phyloP scores from a whole-genome alignment of 805 yeast species.

The Metschnikowia similis region DNA sequence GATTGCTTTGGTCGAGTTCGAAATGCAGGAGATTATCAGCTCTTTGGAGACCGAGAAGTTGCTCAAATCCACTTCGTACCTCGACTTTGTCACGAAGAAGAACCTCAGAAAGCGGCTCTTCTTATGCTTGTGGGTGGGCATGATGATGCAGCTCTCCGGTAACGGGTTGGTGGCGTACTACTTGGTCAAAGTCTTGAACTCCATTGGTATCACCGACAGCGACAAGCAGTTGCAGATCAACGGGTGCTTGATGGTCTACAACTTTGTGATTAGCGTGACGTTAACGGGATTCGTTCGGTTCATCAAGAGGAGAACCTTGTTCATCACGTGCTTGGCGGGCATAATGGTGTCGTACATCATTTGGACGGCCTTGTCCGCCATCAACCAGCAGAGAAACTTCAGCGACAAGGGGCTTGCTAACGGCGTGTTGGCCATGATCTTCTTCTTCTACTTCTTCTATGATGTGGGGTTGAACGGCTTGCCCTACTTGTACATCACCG shows the following conservation, averaged over 20 bases:
- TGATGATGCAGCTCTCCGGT: constrained; percentile 46
- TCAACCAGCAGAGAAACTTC: constrained; percentile 39
- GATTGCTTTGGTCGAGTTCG: constrained; percentile 18
- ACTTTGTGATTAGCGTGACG: constrained; percentile 29
- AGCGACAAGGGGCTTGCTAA: constrained; percentile 37
- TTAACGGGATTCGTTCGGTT: constrained; percentile 19
- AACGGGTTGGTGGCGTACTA: constrained; percentile 51
- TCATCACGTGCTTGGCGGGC: constrained; percentile 29
- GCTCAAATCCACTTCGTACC: constrained; percentile 28
- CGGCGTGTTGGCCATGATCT: constrained; percentile 50
- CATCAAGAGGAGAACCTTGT: constrained; percentile 35
- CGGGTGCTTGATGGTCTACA: constrained; percentile 33
- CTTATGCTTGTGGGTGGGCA: constrained; percentile 30
- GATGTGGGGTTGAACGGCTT: constrained; percentile 43
- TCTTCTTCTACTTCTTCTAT: constrained; percentile 41
- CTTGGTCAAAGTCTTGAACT: constrained; percentile 44
- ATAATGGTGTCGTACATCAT: constrained; percentile 38
- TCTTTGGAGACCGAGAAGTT: constrained; percentile 37
- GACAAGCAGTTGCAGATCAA: constrained; percentile 43
- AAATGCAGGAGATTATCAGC: constrained; percentile 22
- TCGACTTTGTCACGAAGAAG: constrained; percentile 35
- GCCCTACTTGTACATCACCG: constrained; percentile 45
- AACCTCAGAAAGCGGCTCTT: constrained; percentile 40
- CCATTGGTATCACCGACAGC: constrained; percentile 49
- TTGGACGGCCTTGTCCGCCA: constrained; percentile 45